Percentiles rank a stretch among this genome's conserved stretches.
Evolutionary conservation across 495 filamentous ascomycete species (phyloP).

Genomic region (Annulohypoxylon stygium): DNA sequence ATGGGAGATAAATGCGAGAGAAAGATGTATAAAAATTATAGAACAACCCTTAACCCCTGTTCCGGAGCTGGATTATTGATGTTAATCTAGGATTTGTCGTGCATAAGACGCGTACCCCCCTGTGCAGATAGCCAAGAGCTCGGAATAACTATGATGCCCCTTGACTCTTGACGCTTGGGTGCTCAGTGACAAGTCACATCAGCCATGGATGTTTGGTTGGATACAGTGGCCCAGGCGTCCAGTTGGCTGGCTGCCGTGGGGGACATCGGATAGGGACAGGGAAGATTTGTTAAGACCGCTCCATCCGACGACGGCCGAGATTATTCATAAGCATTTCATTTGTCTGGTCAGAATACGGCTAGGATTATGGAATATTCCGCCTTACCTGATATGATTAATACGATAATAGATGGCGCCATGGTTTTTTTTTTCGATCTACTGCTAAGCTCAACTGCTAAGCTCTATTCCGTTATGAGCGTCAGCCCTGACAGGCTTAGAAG

Average conservation of each 20-base stretch:
- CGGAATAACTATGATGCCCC: slow-evolving; percentile 32
- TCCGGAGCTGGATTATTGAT: not conserved
- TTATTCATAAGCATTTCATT: not conserved
- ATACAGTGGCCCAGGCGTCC: not conserved
- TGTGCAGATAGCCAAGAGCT: slow-evolving; percentile 1
- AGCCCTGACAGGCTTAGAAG: no score
- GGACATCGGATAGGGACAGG: not conserved
- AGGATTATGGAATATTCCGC: slow-evolving; percentile 8
- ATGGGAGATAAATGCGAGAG: not conserved
- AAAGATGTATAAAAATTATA: not conserved
- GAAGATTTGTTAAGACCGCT: slow-evolving; percentile 14
- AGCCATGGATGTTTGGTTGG: not conserved
- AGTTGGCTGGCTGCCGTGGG: not conserved
- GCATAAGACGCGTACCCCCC: slow-evolving; percentile 23
- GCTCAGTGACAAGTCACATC: no score
- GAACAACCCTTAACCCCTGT: not conserved
- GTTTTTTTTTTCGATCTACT: not conserved
- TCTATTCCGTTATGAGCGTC: no score
- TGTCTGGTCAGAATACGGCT: slow-evolving; percentile 14
- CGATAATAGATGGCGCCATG: not conserved
- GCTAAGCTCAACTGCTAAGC: not conserved
- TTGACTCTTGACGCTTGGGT: not conserved
- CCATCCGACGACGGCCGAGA: slow-evolving; percentile 22
- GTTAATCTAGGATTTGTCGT: slow-evolving; percentile 28
- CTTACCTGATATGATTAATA: not conserved